Base-by-base conservation (phyloP, 345 rosid species). In the Erysimum cheiranthoides region DNA sequence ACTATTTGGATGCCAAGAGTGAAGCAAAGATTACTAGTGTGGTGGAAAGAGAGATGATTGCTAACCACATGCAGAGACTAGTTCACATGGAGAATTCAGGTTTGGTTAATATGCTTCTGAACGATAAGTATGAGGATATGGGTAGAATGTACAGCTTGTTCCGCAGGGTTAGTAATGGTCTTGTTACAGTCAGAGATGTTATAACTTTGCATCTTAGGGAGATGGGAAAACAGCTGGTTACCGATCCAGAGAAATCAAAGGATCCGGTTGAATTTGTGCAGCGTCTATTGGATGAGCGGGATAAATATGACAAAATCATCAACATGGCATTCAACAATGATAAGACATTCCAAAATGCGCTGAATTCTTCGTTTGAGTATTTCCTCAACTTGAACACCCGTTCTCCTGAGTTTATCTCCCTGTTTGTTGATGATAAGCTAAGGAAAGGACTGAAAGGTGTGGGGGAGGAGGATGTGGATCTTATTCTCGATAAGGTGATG, bases 81-180 rank as follows among this genome's bases (percentile, higher is more conserved):
- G 97, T 94, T 60, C 98, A 94, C 77, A 92, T 94, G 98, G 96
- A 94, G 86, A 89, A 87, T 74, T 94, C 97, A 1, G 97, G 97
- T 38, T 80, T 92, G 79, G 96, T 92, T 61, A 85, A 90, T 80
- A 90, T 92, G 97, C 92, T 92, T 74, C 79, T 94, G 36, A 92
- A 94, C 42, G 97, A 94, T 57, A 92, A 84, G 79, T 92, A 90
- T 70, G 97, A 86, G 40, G 96, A 94, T 84, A 69, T 94, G 82
- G 89, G 90, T 77, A 85, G 98, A 70, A 94, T 94, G 98, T 94
- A 92, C 80, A 84, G 38, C 74, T 80, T 94, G 73, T 94, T 90
- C 79, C 87, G 90, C 9, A 87, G 97, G 78, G 96, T 92, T 75
- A 56, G 86, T 0, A 83, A 82, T 25, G 98, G 98, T 69, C 98